phyloP scores from a whole-genome alignment of 2,329 filamentous ascomycete genomes.

The Neofusicoccum umdonicola region DNA sequence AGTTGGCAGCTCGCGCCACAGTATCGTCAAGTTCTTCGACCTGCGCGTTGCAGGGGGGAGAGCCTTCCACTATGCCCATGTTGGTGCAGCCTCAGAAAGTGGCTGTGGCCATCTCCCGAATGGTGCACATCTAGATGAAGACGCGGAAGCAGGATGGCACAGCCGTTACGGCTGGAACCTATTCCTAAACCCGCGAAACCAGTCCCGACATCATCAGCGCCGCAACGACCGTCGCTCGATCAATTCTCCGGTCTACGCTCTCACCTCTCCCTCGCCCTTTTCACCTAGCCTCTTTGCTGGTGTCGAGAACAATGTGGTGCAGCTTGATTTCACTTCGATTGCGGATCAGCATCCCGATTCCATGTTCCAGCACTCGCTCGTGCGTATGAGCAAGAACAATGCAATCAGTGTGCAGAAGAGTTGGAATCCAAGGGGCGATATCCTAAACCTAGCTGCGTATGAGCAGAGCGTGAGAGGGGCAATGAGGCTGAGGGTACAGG shows the following conservation, averaged over 20 bases:
- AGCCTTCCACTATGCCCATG: conserved; percentile 36
- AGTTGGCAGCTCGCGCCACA: conserved; percentile 56
- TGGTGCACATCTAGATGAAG: not conserved
- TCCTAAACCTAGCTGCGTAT: conserved; percentile 47
- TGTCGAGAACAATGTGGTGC: conserved; percentile 45
- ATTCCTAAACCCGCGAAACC: conserved; percentile 42
- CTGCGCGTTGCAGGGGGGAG: conserved; percentile 51
- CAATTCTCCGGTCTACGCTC: conserved; percentile 47
- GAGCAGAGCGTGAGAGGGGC: conserved; percentile 38
- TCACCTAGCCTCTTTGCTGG: conserved; percentile 50
- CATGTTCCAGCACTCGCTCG: not conserved
- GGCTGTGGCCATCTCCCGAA: not conserved
- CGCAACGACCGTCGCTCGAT: conserved; percentile 20
- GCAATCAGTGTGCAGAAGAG: conserved; percentile 27
- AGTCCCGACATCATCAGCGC: conserved; percentile 20
- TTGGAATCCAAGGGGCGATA: conserved; percentile 36
- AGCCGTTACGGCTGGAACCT: conserved; percentile 43
- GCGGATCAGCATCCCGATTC: conserved; percentile 46
- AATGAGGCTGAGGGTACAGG: conserved; percentile 43
- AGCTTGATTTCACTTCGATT: conserved; percentile 44
- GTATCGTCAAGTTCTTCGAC: conserved; percentile 62
- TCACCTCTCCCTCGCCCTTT: conserved; percentile 45
- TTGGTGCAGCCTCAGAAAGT: not conserved
- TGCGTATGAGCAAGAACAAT: not conserved
- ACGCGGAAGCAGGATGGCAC: not conserved